These are phyloP conservation scores for Termitomyces sp. DNA, from an alignment of 768 basidiomycete genomes.

Conservation along the genomic window DNA sequence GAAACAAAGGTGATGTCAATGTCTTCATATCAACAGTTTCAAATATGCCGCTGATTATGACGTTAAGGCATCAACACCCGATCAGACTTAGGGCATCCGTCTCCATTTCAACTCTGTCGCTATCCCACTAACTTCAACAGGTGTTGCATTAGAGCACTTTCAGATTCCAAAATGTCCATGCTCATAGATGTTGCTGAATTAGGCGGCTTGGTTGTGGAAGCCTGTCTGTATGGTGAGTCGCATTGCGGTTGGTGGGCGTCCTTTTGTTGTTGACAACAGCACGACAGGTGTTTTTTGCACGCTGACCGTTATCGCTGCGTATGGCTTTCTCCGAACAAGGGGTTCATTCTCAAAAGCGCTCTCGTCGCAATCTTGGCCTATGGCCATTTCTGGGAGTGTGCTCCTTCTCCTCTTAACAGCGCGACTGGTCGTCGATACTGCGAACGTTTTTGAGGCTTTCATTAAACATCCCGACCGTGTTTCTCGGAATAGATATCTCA, in stretches of 20 bases:
- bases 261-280: neutral
- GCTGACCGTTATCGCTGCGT: neutral
- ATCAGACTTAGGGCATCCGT: no score
- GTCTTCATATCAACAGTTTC: no score
- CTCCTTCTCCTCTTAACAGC: neutral
- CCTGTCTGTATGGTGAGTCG: slow-evolving; percentile 1
- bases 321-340: neutral
- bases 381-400: neutral
- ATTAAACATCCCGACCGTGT: neutral
- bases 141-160: no score
- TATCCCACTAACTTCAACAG: no score
- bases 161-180: slow-evolving; percentile 4
- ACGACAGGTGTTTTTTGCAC: neutral
- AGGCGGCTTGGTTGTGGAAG: neutral
- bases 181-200: slow-evolving; percentile 3
- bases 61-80: no score
- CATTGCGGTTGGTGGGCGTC: neutral
- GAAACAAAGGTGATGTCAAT: no score
- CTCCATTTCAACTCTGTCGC: no score
- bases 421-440: neutral
- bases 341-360: neutral
- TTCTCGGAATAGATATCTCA: neutral
- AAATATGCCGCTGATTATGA: no score
- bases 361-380: neutral
- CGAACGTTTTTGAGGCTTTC: slow-evolving; percentile 6